Evolutionary conservation across 805 yeast species (phyloP).

Genomic region (Priceomyces medius): DNA sequence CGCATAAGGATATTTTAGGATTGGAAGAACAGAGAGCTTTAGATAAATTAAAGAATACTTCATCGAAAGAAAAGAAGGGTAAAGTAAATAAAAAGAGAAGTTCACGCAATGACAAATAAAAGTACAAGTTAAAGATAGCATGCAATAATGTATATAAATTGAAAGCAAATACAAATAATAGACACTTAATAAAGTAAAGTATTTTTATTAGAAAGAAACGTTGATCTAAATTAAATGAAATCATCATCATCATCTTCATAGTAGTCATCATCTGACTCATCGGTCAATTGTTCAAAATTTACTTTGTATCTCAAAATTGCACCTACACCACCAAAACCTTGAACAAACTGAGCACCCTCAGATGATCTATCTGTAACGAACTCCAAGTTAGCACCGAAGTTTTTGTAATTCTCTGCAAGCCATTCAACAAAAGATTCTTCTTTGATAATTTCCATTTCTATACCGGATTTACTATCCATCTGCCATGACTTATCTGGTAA

Average conservation of each 20-base stretch:
- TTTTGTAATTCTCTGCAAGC: conserved; percentile 95
- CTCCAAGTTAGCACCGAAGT: conserved; percentile 92
- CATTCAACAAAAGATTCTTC: conserved; percentile 91
- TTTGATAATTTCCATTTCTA: conserved; percentile 84
- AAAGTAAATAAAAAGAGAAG: conserved; percentile 1
- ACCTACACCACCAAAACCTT: conserved; percentile 99
- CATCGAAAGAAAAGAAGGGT: not conserved
- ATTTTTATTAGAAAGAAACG: too few relatives aligned
- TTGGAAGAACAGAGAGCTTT: conserved; percentile 67
- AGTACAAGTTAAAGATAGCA: conserved; percentile 1
- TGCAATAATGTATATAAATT: not conserved
- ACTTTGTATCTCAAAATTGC: conserved; percentile 94
- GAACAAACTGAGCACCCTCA: conserved; percentile 98
- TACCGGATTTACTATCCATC: conserved; percentile 80
- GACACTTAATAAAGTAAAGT: not conserved
- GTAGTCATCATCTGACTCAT: conserved; percentile 82
- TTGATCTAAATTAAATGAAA: conserved; percentile 27
- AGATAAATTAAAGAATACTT: conserved; percentile 44
- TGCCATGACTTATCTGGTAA: conserved; percentile 73
- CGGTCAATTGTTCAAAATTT: conserved; percentile 91
- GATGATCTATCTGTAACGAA: conserved; percentile 95
- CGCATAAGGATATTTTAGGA: conserved; percentile 70
- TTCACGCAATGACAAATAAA: conserved; percentile 1
- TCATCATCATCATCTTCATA: conserved; percentile 73
- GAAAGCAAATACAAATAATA: not conserved